Evolutionary conservation across 768 basidiomycete genomes (phyloP).

Genomic region (Leccinellum albellum): DNA sequence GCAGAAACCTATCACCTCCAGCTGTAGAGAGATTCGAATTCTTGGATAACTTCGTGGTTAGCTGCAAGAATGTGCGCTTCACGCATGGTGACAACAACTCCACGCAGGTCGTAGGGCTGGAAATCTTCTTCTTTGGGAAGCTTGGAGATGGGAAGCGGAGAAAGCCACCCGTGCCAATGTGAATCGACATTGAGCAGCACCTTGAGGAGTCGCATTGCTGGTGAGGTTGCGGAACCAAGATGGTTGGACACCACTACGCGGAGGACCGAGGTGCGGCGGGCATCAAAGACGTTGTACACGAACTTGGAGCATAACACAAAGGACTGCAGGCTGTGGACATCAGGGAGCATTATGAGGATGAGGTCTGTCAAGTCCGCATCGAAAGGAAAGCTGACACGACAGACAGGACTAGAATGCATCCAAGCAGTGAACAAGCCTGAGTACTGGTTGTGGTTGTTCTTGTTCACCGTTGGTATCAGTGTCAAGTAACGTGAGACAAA

Average conservation of each 20-base stretch:
- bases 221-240: constrained; percentile 2
- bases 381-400: constrained; percentile 2
- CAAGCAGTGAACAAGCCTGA: not conserved
- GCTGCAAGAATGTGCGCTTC: constrained; percentile 10
- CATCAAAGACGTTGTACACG: constrained; percentile 13
- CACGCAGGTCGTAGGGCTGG: not conserved
- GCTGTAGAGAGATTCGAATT: constrained; percentile 17
- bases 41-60: constrained; percentile 13
- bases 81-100: constrained; percentile 3
- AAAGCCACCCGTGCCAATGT: constrained; percentile 13
- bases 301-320: constrained; percentile 17
- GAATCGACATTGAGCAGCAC: constrained; percentile 9
- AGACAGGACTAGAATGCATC: not conserved
- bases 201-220: constrained; percentile 17
- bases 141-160: constrained; percentile 3
- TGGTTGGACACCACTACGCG: constrained; percentile 13
- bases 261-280: constrained; percentile 11
- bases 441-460: no score
- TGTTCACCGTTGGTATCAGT: no score
- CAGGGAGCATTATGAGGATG: constrained; percentile 8
- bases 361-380: constrained; percentile 13
- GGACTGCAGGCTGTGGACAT: constrained; percentile 8
- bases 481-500: no score
- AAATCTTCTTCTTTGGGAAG: constrained; percentile 15
- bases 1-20: constrained; percentile 16